Evolutionary conservation across 2,329 filamentous ascomycete species (phyloP), one percentile per base, ranked within the genome.

Genomic region (Sarocladiaceae sp.): DNA sequence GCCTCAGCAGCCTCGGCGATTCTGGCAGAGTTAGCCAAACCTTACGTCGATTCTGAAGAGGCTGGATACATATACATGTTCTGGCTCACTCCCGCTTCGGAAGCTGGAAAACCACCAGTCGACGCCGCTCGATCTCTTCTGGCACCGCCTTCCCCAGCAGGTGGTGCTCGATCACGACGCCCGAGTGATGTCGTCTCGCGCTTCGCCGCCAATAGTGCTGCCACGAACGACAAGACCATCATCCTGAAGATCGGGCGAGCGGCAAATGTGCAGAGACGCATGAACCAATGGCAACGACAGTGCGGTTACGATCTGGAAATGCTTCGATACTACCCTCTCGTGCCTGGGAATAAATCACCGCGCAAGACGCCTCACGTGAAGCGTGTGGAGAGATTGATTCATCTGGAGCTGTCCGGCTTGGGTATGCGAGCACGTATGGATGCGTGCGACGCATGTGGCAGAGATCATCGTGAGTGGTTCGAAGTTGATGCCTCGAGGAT

Each of bases 31-130:
- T 77, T 97, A 10, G 82, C 76, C 69, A 65, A 94, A 80, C 74
- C 90, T 77, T 65, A 64, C 31, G 62, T 66, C 1, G 80, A 92
- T 42, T 91, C 90, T 0, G 74, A 82, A 20, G 89, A 95, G 59
- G 76, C 87, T 12, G 94, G 94, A 33, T 99, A 94, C 71, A 97
- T 99, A 59, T 99, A 99, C 77, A 96, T 99, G 69, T 99, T 97
- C 77, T 97, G 93, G 91, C 78, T 97, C 20, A 97, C 90, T 0
- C 84, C 90, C 28, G 59, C 44, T 17, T 78, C 77, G 2, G 71
- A 81, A 7, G 66, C 76, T 0, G 67, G 79, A 0, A 72, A 77
- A 1, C 76, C 82, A 0, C 76, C 84, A 0, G 73, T 75, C 31
- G 84, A 83, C 56, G 74, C 82, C 39, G 79, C 82, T 18, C 75